Base-by-base conservation (phyloP, 768 basidiomycete genomes). In the Russula dissimulans region DNA sequence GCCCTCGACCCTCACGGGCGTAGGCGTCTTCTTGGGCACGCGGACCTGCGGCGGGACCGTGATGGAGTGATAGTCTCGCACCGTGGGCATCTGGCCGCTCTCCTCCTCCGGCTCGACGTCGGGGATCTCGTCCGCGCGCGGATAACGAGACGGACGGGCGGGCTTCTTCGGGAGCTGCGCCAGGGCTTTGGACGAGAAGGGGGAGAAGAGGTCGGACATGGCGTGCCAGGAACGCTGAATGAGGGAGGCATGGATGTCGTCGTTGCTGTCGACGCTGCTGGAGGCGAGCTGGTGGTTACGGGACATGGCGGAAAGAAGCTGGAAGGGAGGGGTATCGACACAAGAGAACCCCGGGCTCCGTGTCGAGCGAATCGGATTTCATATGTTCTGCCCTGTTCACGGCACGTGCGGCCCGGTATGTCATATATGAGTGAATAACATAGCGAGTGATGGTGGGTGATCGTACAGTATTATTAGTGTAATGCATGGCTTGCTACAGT, bases 1-100 rank as follows among this genome's bases (percentile, higher is more conserved):
- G 22, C 84, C 86, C 70, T 97, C 94, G 17, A 97, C 92, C 64
- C 85, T 89, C 67, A 97, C 77, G 0, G 86, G 82, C 0, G 88
- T 87, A 0, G 87, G 76, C 22, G 90, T 82, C 72, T 93, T 94
- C 76, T 87, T 89, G 0, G 91, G 91, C 0, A 92, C 79, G 41
- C 86, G 77, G 41, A 91, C 83, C 48, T 81, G 78, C 0, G 83
- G 76, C 0, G 87, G 83, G 0, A 85, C 68, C 3, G 76, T 86
- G 71, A 90, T 90, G 3, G 89, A 77, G 69, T 85, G 83, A 69
- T 91, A 91, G 71, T 91, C 86, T 47, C 83, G 76, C 34, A 87
- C 78, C 34, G 81, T 79, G 12, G 86, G 82, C 63, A 78, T 71
- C 61, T 83, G 77, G 5, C 83, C 84, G 47, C 75, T 65, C 4